Evolutionary conservation across 164 flowering plant species (phyloP).

Genomic region (Nymphaea colorata): DNA sequence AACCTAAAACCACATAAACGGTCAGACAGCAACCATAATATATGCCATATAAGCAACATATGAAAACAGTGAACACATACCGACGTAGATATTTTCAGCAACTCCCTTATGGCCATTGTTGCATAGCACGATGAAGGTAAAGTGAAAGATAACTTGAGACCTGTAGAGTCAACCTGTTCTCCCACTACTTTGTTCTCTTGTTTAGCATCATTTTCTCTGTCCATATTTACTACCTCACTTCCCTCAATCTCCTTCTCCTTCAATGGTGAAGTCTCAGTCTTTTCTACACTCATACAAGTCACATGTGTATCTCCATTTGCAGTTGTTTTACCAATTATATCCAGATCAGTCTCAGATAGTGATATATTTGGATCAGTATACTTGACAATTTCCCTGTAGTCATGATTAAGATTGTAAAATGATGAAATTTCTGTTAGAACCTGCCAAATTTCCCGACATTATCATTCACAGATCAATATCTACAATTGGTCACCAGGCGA

Average conservation of each 20-base stretch:
- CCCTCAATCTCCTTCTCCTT: slow-evolving; percentile 7
- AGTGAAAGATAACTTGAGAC: slow-evolving; percentile 69
- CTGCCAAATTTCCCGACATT: background rate
- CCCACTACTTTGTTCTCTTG: slow-evolving; percentile 11
- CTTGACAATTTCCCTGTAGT: slow-evolving; percentile 55
- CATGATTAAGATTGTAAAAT: background rate
- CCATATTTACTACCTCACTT: slow-evolving; percentile 6
- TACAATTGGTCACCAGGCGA: background rate
- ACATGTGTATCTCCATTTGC: background rate
- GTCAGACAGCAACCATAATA: background rate
- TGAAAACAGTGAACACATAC: slow-evolving; percentile 27
- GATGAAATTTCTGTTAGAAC: background rate
- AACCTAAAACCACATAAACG: slow-evolving; percentile 9
- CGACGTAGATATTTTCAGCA: slow-evolving; percentile 80
- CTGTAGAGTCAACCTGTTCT: slow-evolving; percentile 19
- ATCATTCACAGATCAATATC: background rate
- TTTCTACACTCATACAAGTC: background rate
- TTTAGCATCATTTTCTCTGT: slow-evolving; percentile 10
- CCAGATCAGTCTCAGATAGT: slow-evolving; percentile 79
- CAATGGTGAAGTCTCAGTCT: background rate
- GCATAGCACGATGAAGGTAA: slow-evolving; percentile 91
- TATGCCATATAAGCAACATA: background rate
- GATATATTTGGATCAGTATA: slow-evolving; percentile 52
- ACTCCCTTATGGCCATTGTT: slow-evolving; percentile 97
- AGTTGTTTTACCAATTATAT: slow-evolving; percentile 33